Evolutionary conservation across 2,329 filamentous ascomycete genomes (phyloP).

Genomic region (Stemphylium beticola): DNA sequence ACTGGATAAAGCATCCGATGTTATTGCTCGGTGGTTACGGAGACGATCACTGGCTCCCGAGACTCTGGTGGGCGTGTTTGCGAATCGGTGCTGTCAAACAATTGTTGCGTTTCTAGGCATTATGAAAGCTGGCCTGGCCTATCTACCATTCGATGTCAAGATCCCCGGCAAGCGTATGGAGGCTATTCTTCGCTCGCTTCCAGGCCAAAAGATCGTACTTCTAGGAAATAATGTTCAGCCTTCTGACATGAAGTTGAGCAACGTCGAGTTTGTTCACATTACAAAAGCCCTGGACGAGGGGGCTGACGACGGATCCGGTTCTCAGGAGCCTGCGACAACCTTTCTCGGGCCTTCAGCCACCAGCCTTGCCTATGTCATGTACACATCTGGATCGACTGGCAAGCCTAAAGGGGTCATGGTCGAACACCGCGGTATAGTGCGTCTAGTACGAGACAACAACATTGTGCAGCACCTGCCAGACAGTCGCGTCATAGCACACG

Average conservation of each 20-base stretch:
- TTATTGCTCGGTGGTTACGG: constrained; percentile 6
- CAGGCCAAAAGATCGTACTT: constrained; percentile 51
- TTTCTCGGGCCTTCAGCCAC: constrained; percentile 25
- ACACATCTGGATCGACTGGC: constrained; percentile 53
- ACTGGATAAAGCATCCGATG: constrained; percentile 7
- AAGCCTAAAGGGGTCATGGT: constrained; percentile 66
- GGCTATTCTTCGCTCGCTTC: constrained; percentile 49
- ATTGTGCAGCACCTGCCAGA: constrained; percentile 17
- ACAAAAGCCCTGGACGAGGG: constrained; percentile 40
- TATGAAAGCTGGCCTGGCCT: constrained; percentile 51
- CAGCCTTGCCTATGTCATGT: constrained; percentile 64
- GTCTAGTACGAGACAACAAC: constrained; percentile 21
- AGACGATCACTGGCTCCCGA: constrained; percentile 2
- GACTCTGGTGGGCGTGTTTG: constrained; percentile 22
- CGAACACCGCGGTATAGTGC: constrained; percentile 62
- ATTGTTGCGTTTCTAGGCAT: constrained; percentile 48
- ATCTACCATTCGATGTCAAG: constrained; percentile 47
- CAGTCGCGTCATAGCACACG: constrained; percentile 50
- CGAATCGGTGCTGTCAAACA: constrained; percentile 20
- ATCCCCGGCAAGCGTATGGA: constrained; percentile 39
- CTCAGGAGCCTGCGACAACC: not conserved
- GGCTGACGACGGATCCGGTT: constrained; percentile 33
- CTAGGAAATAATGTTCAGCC: not conserved
- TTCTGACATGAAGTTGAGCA: not conserved
- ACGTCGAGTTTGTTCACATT: not conserved